Base-by-base conservation (phyloP, 2,329 filamentous ascomycete genomes). In the Juglanconis oblonga region DNA sequence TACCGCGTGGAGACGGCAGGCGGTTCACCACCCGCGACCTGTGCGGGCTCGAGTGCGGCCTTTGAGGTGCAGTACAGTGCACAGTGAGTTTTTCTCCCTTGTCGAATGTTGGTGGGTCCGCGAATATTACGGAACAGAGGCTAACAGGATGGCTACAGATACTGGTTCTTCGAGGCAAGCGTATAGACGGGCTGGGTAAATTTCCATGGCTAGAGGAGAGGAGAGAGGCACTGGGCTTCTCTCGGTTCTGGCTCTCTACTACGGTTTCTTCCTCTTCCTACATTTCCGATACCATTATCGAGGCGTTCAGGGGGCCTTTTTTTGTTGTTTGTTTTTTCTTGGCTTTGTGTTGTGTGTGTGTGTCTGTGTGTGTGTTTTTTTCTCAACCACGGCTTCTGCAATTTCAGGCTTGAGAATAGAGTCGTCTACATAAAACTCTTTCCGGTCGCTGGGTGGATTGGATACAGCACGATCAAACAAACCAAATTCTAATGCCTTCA, bases 1-100 rank as follows among this genome's bases (percentile, higher is more conserved):
- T 98, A 94, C 76, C 85, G 94, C 11, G 77, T 97, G 49, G 83
- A 90, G 68, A 98, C 94, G 10, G 92, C 89, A 1, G 93, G 92
- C 32, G 94, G 94, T 10, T 84, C 82, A 51, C 76, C 92, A 2
- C 93, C 93, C 0, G 78, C 83, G 32, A 90, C 86, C 0, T 98
- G 94, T 72, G 72, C 82, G 38, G 89, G 86, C 10, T 80, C 86
- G 79, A 72, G 79, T 0, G 78, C 81, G 10, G 70, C 74, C 1
- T 93, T 97, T 66, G 78, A 87, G 63, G 85, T 97, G 13, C 80
- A 93, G 69, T 97, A 98, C 75, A 81, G 90, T 36, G 87, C 93
- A 47, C 85, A 93, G 82, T 97, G 91, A 83, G 88, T 88, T 81
- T 36, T 29, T 42, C 8, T 44, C 17, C 35, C 42, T 53, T 54